phyloP scores from a whole-genome alignment of 176 grass and related monocot species.

The Rhynchospora breviuscula region DNA sequence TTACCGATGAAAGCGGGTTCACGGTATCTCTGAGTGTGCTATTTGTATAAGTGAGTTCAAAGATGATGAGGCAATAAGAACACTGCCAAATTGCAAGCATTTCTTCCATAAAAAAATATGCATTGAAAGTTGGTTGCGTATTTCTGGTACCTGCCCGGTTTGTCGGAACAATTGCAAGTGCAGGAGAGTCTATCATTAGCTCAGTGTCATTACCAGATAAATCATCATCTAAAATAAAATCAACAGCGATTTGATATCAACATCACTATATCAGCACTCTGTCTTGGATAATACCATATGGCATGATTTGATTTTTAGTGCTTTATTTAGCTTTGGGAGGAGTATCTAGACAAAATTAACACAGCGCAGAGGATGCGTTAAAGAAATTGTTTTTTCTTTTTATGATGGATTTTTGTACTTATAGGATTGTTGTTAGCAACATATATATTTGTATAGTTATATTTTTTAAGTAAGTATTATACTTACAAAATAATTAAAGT shows the following conservation, averaged over 20 bases:
- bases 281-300: not conserved
- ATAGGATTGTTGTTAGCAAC: not conserved
- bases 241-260: not conserved
- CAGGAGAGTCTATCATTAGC: not conserved
- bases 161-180: slow-evolving; percentile 23
- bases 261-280: not conserved
- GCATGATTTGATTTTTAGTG: not conserved
- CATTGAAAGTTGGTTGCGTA: slow-evolving; percentile 35
- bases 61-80: slow-evolving; percentile 27
- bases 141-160: slow-evolving; percentile 32
- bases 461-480: not conserved
- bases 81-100: slow-evolving; percentile 43
- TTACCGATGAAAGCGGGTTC: not conserved
- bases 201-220: not conserved
- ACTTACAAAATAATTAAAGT: not conserved
- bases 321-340: not conserved
- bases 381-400: too few species aligned
- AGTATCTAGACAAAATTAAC: not conserved
- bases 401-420: not conserved
- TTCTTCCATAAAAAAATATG: slow-evolving; percentile 47
- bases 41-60: slow-evolving; percentile 46
- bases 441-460: not conserved
- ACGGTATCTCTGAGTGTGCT: slow-evolving; percentile 20
- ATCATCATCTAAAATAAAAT: not conserved
- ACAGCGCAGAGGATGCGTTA: not conserved